Evolutionary conservation across 805 yeast genomes (phyloP), one percentile per base, ranked within the genome.

Genomic region (Pichia californica): DNA sequence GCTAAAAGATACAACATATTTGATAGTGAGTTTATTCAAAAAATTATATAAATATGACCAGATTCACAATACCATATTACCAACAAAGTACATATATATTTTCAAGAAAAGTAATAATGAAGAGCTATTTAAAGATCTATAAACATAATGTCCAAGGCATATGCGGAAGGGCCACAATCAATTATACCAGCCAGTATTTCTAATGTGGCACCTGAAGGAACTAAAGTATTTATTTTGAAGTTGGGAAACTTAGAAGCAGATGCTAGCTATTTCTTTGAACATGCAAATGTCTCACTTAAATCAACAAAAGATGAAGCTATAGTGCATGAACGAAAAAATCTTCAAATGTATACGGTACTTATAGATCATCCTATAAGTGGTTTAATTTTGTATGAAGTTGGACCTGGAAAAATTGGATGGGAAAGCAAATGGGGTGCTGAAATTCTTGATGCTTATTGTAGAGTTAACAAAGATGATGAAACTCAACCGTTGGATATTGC

Each of bases 101-200:
- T n/a, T n/a, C n/a, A n/a, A n/a, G n/a, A n/a, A n/a, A n/a, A n/a
- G n/a, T n/a, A n/a, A n/a, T n/a, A n/a, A n/a, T n/a, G n/a, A n/a
- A n/a, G n/a, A n/a, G n/a, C n/a, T n/a, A n/a, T n/a, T n/a, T n/a
- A n/a, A n/a, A n/a, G n/a, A n/a, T n/a, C n/a, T n/a, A n/a, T n/a
- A n/a, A n/a, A n/a, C n/a, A 13, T 69, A 58, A 67, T 54, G 41
- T 38, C 41, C 13, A 38, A 20, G 10, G 41, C 23, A 4, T 38
- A 38, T 18, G 41, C 41, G 7, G 41, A 38, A 29, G 41, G 41
- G 29, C n/a, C 33, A 11, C 18, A 15, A 2, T 38, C 34, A 11
- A 29, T 38, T 19, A 38, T 38, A 9, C 4, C 9, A 19, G 7
- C 41, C 29, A 30, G 14, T 13, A 23, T 19, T 5, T 15, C 34